Evolutionary conservation across 352 stramenopile genomes (phyloP).

Genomic region (Phytophthora chlamydospora): DNA sequence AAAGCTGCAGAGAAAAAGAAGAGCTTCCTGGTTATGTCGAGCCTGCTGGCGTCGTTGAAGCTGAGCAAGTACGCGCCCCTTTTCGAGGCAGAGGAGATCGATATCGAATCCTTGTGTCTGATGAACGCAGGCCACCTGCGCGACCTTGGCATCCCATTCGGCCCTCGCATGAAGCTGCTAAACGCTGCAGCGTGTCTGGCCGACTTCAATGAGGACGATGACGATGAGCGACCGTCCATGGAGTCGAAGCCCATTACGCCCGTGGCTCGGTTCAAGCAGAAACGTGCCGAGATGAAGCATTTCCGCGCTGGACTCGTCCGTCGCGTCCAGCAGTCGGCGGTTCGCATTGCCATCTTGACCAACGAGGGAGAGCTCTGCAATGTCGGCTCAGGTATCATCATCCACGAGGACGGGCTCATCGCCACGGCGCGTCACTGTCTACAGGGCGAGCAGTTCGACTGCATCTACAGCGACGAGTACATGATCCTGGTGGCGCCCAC

Average conservation of each 20-base stretch:
- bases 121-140: conserved; percentile 88
- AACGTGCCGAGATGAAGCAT: conserved; percentile 85
- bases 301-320: conserved; percentile 86
- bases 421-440: conserved; percentile 83
- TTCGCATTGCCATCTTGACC: conserved; percentile 85
- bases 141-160: conserved; percentile 84
- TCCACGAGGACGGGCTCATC: conserved; percentile 81
- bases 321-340: conserved; percentile 84
- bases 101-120: conserved; percentile 86
- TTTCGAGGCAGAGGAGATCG: conserved; percentile 90
- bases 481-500: conserved; percentile 88
- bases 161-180: conserved; percentile 84
- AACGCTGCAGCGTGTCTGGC: conserved; percentile 84
- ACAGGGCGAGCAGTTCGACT: conserved; percentile 87
- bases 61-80: conserved; percentile 86
- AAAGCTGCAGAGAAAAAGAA: conserved; percentile 90
- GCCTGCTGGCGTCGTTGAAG: conserved; percentile 73
- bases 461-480: conserved; percentile 88
- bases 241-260: conserved; percentile 70
- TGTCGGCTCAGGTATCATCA: conserved; percentile 86
- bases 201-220: conserved; percentile 85
- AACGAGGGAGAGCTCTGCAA: conserved; percentile 88
- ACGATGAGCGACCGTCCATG: conserved; percentile 73
- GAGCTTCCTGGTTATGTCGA: conserved; percentile 88
- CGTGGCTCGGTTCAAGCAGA: conserved; percentile 82